These are phyloP conservation scores for Colletotrichum sp. DNA, from an alignment of 2,329 filamentous ascomycete genomes.

Conservation along the genomic window DNA sequence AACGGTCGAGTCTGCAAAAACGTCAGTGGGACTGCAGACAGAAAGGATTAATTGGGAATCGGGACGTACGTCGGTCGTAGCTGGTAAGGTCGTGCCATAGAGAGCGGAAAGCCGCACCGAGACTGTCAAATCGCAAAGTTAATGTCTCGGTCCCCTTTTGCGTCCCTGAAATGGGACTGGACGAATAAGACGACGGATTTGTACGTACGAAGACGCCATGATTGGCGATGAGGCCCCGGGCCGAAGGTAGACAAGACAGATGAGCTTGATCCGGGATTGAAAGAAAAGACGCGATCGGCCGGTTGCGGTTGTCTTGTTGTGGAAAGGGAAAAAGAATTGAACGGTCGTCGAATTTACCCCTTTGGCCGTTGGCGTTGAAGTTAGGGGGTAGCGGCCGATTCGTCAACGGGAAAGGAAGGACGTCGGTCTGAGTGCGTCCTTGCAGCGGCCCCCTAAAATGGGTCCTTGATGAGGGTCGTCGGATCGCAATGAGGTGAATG, in stretches of 20 bases:
- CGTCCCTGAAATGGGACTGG: conserved; percentile 6
- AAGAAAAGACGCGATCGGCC: conserved; percentile 2
- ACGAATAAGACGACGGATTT: not conserved
- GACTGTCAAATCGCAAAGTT: conserved; percentile 42
- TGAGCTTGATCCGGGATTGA: conserved; percentile 8
- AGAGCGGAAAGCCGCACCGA: conserved; percentile 78
- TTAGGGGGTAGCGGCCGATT: conserved; percentile 19
- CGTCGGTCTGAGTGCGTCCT: not conserved
- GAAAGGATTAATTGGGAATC: not conserved
- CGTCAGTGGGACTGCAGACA: conserved; percentile 15
- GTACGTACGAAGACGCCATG: conserved; percentile 25
- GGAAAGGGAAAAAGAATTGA: not conserved
- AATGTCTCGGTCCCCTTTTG: conserved; percentile 17
- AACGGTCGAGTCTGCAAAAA: conserved; percentile 78
- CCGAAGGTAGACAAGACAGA: conserved; percentile 10
- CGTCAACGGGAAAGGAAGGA: conserved; percentile 10
- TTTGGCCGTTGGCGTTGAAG: conserved; percentile 20
- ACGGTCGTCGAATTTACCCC: conserved; percentile 12
- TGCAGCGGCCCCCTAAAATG: not conserved
- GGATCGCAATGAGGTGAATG: not conserved
- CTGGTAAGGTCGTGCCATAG: conserved; percentile 95
- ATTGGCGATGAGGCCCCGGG: conserved; percentile 15
- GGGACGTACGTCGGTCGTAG: conserved; percentile 67
- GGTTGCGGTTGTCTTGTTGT: conserved; percentile 12
- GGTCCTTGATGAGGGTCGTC: not conserved